Evolutionary conservation across 176 grass and related monocot genomes (phyloP).

Genomic region (Aegilops tauschii): DNA sequence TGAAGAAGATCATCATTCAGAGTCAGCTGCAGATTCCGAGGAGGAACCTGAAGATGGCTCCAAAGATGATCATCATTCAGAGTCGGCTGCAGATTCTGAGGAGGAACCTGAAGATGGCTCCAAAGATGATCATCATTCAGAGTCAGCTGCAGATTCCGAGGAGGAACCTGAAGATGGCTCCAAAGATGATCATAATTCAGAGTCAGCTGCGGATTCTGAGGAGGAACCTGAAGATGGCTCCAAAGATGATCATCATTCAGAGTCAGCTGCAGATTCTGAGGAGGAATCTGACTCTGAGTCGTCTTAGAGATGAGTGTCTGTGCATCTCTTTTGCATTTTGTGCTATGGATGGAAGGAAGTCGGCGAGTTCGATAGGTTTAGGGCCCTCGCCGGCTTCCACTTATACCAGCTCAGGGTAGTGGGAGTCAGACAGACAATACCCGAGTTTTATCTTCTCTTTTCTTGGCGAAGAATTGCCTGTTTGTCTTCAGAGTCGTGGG

Average conservation of each 20-base stretch:
- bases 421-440: slow-evolving; percentile 10
- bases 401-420: slow-evolving; percentile 1
- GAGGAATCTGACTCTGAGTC: slow-evolving; percentile 22
- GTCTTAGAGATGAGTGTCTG: background rate
- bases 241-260: slow-evolving; percentile 6
- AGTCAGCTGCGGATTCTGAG: background rate
- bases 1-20: slow-evolving; percentile 8
- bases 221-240: slow-evolving; percentile 32
- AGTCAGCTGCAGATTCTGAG: background rate
- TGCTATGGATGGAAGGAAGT: background rate
- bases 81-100: background rate
- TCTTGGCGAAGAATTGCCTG: background rate
- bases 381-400: background rate
- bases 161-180: slow-evolving; percentile 35
- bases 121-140: background rate
- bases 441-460: background rate
- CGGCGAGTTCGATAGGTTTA: background rate
- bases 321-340: background rate
- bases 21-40: background rate
- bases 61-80: slow-evolving; percentile 8
- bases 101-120: slow-evolving; percentile 30
- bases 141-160: background rate
- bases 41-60: slow-evolving; percentile 22
- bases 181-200: slow-evolving; percentile 1
- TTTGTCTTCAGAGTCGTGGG: background rate